Evolutionary conservation across 345 rosid species (phyloP), one percentile per base, ranked within the genome.

Genomic region (Angophora floribunda): DNA sequence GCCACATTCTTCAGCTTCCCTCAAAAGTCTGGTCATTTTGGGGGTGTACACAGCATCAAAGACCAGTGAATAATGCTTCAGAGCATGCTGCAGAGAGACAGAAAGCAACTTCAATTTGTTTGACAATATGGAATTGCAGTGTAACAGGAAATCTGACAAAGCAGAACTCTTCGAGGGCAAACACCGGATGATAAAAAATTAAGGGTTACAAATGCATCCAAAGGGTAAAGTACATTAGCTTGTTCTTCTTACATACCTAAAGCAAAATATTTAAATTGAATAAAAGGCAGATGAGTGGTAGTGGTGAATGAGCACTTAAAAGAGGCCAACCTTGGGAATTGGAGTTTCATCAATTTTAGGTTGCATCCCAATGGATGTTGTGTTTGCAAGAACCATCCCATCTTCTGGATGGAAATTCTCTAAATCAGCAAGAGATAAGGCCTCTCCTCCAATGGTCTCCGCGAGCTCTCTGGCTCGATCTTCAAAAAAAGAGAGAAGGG

Each of bases 291-390:
- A 87, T 15, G 4, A 75, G 61, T 65, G 21, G n/a, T 51, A 47
- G 28, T 9, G 32, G 41, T 86, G 86, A 53, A 63, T 51, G 22
- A 36, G 79, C 50, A 85, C 22, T 85, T 52, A 26, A 86, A 70
- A 70, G 75, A 85, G 86, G 86, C 86, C 86, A 90, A 96, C 99
- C 98, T 97, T 96, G 67, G 98, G 90, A 89, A 96, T 50, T 22
- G 99, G 99, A 52, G 99, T 96, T 91, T 96, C 98, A 14, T 94
- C 94, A 41, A 94, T 90, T 88, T 97, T 96, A 79, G 99, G 99
- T 85, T 95, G 98, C 99, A 97, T 98, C 88, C 99, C 98, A 51
- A 97, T 94, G 32, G 98, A 96, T 45, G 99, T 98, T 86, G 99
- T 92, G 92, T 98, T 97, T n/a, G 97, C 97, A 88, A 98, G 94